Base-by-base conservation (phyloP, 805 yeast genomes). In the Candida quercuum region DNA sequence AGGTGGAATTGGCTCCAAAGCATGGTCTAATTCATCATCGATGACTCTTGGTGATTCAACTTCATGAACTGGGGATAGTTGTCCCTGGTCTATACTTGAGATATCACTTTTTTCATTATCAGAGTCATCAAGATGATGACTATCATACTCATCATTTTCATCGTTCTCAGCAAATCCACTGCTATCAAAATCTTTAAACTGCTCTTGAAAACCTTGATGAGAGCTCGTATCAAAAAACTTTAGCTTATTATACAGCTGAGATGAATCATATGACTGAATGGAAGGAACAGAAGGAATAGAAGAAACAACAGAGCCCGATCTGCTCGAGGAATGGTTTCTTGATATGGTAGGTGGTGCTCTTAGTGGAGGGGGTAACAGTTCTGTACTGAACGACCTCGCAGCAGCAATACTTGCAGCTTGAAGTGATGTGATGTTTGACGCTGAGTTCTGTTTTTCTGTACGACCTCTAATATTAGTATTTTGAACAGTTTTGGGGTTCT, bases 241-340 rank as follows among this genome's bases (percentile, higher is more conserved):
- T 9, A 43, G 20, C 21, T 46, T 47, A 5, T 47, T 41, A 28
- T 39, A 42, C 5, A 46, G 35, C 15, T 49, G 51, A 5, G 49
- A 39, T 4, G 39, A 36, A 16, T 49, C 54, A 20, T 42, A 27
- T 1, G 53, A 48, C 13, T 45, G 39, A 2, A 28, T 26, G 0
- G 57, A 52, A 8, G 54, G 46, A 1, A 39, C 11, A 10, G 51
- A 44, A 18, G 48, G n/a, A 24, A 24, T 28, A 4, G 46, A 38
- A 2, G 49, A 43, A 11, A 29, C 26, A 7, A 34, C 35, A 19
- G 41, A 35, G 12, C 36, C 38, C 15, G 38, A 33, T 5, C 36
- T 31, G 3, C 44, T 37, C 21, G 43, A 38, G 6, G 46, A 39
- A 3, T 35, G 28, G 20, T 39, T 37, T 3, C 38, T 36, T 3